Evolutionary conservation across 306 rosid species (phyloP), one percentile per base, ranked within the genome.

Genomic region (Ormosia semicastrata): DNA sequence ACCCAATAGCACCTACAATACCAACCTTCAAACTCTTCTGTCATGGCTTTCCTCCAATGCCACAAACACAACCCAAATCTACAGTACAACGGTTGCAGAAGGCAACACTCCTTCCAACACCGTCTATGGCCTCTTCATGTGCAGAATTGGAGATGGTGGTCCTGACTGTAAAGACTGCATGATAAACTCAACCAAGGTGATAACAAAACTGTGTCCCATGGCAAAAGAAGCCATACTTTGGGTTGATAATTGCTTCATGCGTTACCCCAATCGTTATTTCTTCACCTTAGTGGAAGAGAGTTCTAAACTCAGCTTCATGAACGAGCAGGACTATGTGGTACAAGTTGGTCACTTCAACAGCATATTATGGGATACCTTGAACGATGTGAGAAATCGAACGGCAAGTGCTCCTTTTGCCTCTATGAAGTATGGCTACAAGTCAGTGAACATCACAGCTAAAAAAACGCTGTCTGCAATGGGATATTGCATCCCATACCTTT

Each of bases 11-110:
- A 32, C 66, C 72, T 71, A 18, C 18, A 14, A 29, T 1, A 49
- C 18, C 65, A 71, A 71, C 57, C 40, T 71, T 6, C 29, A 49
- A 50, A 80, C 66, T 36, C 73, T 79, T 8, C 0, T 70, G 4
- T 39, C 57, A 14, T 58, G 83, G 77, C 77, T 79, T 39, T 80
- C 84, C 8, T 70, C 77, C 29, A 71, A 80, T n/a, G 64, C 54
- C 66, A 36, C 78, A 8, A 32, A 15, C 43, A 80, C 39, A 5
- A 12, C 44, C 33, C 7, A 43, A 69, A n/a, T 44, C 71, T 70
- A 58, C 63, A 69, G 1, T 76, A 32, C 76, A 59, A 32, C 60
- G 3, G 37, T 78, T 30, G 13, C 8, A 0, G 18, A 40, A 2
- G 7, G 8, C n/a, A 62, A 36, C 36, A 30, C 17, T 17, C 12